phyloP scores from a whole-genome alignment of 2,329 filamentous ascomycete species.

The Exophiala aquamarina region DNA sequence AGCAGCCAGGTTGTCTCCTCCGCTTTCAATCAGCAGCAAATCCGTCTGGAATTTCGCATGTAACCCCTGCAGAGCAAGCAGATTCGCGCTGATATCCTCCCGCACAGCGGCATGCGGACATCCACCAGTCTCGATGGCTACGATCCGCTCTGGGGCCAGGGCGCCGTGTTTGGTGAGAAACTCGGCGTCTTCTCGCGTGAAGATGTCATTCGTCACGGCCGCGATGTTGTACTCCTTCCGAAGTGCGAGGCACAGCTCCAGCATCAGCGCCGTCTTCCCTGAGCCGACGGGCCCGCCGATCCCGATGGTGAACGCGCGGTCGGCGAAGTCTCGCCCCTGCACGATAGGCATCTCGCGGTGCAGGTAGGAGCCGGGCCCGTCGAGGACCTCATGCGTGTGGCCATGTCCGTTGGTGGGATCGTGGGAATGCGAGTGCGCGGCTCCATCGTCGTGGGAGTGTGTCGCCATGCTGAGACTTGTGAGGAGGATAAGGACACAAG shows the following conservation, averaged over 20 bases:
- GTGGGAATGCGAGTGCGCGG: slow-evolving; percentile 34
- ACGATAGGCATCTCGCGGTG: slow-evolving; percentile 91
- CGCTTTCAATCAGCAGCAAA: slow-evolving; percentile 88
- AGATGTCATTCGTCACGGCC: slow-evolving; percentile 66
- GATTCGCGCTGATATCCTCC: slow-evolving; percentile 93
- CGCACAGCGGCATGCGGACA: slow-evolving; percentile 96
- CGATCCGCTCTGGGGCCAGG: slow-evolving; percentile 78
- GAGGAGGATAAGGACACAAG: not conserved
- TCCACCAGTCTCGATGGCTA: slow-evolving; percentile 94
- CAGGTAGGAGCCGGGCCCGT: slow-evolving; percentile 86
- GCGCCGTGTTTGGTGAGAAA: slow-evolving; percentile 88
- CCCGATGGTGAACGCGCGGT: slow-evolving; percentile 92
- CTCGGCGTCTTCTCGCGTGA: slow-evolving; percentile 81
- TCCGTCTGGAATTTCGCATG: slow-evolving; percentile 79
- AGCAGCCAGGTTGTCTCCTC: slow-evolving; percentile 93
- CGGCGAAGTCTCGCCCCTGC: slow-evolving; percentile 81
- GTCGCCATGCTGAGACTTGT: slow-evolving; percentile 16
- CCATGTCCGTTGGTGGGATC: slow-evolving; percentile 68
- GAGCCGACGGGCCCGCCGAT: slow-evolving; percentile 97
- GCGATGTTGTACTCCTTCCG: slow-evolving; percentile 82
- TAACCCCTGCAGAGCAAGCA: slow-evolving; percentile 86
- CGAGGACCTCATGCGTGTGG: slow-evolving; percentile 92
- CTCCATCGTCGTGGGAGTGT: slow-evolving; percentile 33
- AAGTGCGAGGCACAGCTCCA: slow-evolving; percentile 82
- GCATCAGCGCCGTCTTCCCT: slow-evolving; percentile 96